Base-by-base conservation (phyloP, 148 eudicot genomes). In the Rhododendron henanense region DNA sequence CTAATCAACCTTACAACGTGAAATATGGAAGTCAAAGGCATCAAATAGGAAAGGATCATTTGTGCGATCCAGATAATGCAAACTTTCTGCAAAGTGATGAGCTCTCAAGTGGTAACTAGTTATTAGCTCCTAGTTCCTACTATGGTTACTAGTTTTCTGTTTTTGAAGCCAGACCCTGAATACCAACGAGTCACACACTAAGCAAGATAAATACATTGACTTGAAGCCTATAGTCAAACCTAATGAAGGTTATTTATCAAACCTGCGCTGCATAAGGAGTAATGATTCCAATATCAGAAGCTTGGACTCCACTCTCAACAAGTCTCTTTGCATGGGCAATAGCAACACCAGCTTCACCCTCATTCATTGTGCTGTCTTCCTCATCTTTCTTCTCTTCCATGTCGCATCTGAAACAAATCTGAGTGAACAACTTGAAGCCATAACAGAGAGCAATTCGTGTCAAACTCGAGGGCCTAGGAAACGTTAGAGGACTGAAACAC, bases 331-430 rank as follows among this genome's bases (percentile, higher is more conserved):
- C 95, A 91, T 97, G 99, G 88, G 94, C 92, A 59, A 97, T 92
- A 25, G 99, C 98, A 86, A 94, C 95, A 79, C 93, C 94, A 88
- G 99, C 99, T 92, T 97, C 99, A 84, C 99, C 99, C 85, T 94
- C 99, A 84, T 97, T 97, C 76, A 94, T 82, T n/a, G 98, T 97
- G 91, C 98, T 95, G 45, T 97, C 99, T 90, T 97, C 99, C 90
- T 94, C 99, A 88, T 97, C 99, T 89, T 97, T 97, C 88, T 97
- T 97, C 88, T 97, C 99, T 86, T 97, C 99, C 99, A 97, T 95
- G 83, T 95, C 98, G 79, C 99, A 97, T 73, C 99, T 97, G 90
- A 82, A 86, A 65, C 51, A 86, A 13, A 45, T 67, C 73, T 19
- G 61, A 23, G 55, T 57, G n/a, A 87, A 87, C 63, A 14, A 71